phyloP scores from a whole-genome alignment of 192 early-diverging fungal genomes.

The Powellomyces hirtus region DNA sequence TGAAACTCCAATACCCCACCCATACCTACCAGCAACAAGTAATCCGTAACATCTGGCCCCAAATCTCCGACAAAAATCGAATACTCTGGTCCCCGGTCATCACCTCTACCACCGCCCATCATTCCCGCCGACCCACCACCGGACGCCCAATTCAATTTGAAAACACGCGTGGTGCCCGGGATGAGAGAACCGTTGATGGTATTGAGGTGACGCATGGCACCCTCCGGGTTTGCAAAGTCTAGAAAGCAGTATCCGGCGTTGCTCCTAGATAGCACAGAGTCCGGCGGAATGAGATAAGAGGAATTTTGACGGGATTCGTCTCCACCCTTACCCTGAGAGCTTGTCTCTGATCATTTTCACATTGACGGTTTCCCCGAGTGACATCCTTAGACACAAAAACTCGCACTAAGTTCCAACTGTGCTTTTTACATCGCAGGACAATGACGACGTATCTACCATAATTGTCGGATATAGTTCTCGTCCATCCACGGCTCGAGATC shows the following conservation, averaged over 20 bases:
- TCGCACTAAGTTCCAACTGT: neutral
- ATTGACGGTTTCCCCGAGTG: conserved; percentile 76
- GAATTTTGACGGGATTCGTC: neutral
- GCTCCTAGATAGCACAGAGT: conserved; percentile 4
- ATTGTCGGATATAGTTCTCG: conserved; percentile 80
- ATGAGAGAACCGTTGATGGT: conserved; percentile 78
- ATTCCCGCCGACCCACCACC: conserved; percentile 63
- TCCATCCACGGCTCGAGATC: conserved; percentile 99
- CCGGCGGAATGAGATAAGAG: neutral
- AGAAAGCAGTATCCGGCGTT: conserved; percentile 91
- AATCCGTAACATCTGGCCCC: conserved; percentile 85
- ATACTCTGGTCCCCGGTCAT: conserved; percentile 72
- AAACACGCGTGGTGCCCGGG: conserved; percentile 74
- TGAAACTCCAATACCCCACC: too few species aligned
- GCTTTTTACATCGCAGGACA: neutral
- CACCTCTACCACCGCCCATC: conserved; percentile 1
- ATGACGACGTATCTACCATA: conserved; percentile 63
- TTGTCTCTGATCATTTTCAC: conserved; percentile 97
- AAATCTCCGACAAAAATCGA: conserved; percentile 97
- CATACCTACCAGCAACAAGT: conserved; percentile 67
- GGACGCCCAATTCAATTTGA: conserved; percentile 97
- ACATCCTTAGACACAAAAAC: conserved; percentile 24
- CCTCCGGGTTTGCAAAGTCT: conserved; percentile 67
- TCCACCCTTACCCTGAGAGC: conserved; percentile 63
- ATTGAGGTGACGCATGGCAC: conserved; percentile 70